Percentiles rank a stretch among this genome's conserved stretches.
phyloP scores from a whole-genome alignment of 2,329 filamentous ascomycete genomes.

The Blastomyces parvus region DNA sequence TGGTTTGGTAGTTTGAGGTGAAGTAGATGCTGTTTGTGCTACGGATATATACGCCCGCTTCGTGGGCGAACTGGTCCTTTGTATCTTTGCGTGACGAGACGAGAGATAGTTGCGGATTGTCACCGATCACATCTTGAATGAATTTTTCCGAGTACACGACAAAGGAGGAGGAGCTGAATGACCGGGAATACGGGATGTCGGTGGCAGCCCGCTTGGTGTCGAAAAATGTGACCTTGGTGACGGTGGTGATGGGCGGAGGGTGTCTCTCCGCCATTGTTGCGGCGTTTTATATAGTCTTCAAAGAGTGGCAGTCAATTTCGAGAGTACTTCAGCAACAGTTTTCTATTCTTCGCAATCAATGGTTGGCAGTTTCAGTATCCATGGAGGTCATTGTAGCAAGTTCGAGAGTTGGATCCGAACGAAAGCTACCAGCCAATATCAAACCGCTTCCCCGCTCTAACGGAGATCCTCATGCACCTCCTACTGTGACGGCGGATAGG shows the following conservation, averaged over 20 bases:
- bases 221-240: constrained; percentile 9
- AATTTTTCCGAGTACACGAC: constrained; percentile 18
- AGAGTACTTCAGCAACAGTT: background rate
- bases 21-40: constrained; percentile 28
- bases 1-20: constrained; percentile 29
- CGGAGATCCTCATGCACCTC: background rate
- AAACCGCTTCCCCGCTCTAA: background rate
- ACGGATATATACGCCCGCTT: constrained; percentile 35
- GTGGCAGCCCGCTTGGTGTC: constrained; percentile 14
- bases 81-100: constrained; percentile 28
- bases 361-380: too few species aligned
- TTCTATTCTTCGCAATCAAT: background rate
- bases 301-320: background rate
- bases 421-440: background rate
- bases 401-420: background rate
- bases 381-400: background rate
- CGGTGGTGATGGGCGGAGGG: background rate
- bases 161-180: constrained; percentile 12
- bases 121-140: constrained; percentile 27
- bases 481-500: background rate
- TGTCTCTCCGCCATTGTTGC: background rate
- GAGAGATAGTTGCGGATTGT: constrained; percentile 28
- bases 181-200: constrained; percentile 11
- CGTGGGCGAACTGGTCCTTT: constrained; percentile 42
- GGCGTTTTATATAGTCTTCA: background rate